Percentiles rank a stretch among this genome's conserved stretches.
Conservation (phyloP, 345 rosid species). For the Populus deltoides region DNA sequence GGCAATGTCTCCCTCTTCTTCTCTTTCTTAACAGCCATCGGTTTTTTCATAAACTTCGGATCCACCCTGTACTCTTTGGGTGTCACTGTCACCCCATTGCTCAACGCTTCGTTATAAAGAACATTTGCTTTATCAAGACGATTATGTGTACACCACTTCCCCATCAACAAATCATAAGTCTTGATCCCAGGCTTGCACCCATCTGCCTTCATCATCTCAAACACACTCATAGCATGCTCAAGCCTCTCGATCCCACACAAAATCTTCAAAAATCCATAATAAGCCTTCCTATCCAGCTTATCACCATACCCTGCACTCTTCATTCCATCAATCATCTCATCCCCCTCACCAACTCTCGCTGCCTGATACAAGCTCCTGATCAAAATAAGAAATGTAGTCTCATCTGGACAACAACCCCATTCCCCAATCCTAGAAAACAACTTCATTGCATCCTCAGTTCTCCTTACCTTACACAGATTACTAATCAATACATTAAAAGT, state of each 20-base stretch:
- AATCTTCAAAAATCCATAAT: slow-evolving; percentile 69
- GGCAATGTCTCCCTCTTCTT: slow-evolving; percentile 93
- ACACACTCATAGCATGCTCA: slow-evolving; percentile 84
- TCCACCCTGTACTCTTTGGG: slow-evolving; percentile 74
- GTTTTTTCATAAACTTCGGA: slow-evolving; percentile 57
- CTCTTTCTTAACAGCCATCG: slow-evolving; percentile 54
- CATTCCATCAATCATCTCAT: slow-evolving; percentile 88
- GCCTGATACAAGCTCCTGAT: slow-evolving; percentile 85
- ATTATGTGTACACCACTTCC: slow-evolving; percentile 64
- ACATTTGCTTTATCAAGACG: slow-evolving; percentile 72
- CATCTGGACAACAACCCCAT: slow-evolving; percentile 76
- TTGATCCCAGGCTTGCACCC: slow-evolving; percentile 71
- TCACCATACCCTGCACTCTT: slow-evolving; percentile 65
- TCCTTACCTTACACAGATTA: slow-evolving; percentile 79
- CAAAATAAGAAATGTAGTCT: slow-evolving; percentile 58
- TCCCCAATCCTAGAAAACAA: slow-evolving; percentile 76
- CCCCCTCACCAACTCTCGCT: slow-evolving; percentile 86
- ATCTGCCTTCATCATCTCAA: slow-evolving; percentile 74
- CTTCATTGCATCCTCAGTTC: slow-evolving; percentile 71
- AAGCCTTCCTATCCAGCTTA: slow-evolving; percentile 55
- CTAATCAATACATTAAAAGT: slow-evolving; percentile 77
- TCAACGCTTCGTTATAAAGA: slow-evolving; percentile 62
- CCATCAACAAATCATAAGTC: slow-evolving; percentile 81
- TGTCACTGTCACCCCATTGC: slow-evolving; percentile 59
- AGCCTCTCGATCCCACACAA: slow-evolving; percentile 94